Conservation (phyloP, 129 eudicot genomes). For the Helichrysum umbraculigerum region DNA sequence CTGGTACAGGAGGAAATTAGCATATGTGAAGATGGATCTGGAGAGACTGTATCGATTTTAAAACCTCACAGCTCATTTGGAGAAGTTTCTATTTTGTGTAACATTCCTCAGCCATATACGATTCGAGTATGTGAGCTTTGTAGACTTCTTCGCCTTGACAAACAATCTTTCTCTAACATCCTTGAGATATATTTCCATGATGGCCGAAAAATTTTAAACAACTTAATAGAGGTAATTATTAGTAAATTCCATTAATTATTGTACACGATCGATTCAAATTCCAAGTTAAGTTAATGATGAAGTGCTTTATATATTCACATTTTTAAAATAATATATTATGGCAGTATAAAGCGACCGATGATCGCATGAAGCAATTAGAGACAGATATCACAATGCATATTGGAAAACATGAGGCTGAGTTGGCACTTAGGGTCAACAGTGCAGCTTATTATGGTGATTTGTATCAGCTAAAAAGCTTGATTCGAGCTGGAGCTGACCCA, state of each 20-base stretch:
- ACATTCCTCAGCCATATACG: conserved; percentile 88
- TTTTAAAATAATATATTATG: conserved; percentile 33
- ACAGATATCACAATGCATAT: conserved; percentile 78
- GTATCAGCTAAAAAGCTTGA: conserved; percentile 71
- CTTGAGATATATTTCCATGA: conserved; percentile 92
- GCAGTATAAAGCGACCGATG: conserved; percentile 69
- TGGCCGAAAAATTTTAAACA: conserved; percentile 69
- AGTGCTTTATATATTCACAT: not conserved
- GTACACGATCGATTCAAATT: not conserved
- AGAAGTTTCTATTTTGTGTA: conserved; percentile 82
- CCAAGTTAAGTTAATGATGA: not conserved
- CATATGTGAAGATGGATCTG: conserved; percentile 70
- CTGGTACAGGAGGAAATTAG: conserved; percentile 74
- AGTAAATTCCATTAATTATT: not conserved
- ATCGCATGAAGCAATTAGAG: conserved; percentile 75
- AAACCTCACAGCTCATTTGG: conserved; percentile 75
- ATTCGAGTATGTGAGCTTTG: conserved; percentile 86
- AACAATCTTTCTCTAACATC: conserved; percentile 81
- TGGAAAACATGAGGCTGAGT: conserved; percentile 89
- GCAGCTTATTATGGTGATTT: conserved; percentile 86
- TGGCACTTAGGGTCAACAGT: conserved; percentile 84
- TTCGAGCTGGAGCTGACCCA: conserved; percentile 97
- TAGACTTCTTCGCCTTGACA: conserved; percentile 87
- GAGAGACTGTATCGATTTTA: conserved; percentile 58
- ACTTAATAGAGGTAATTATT: conserved; percentile 74